These are phyloP conservation scores for Coemansia sp. DNA, from an alignment of 192 early-diverging fungal species.

Conservation along the genomic window DNA sequence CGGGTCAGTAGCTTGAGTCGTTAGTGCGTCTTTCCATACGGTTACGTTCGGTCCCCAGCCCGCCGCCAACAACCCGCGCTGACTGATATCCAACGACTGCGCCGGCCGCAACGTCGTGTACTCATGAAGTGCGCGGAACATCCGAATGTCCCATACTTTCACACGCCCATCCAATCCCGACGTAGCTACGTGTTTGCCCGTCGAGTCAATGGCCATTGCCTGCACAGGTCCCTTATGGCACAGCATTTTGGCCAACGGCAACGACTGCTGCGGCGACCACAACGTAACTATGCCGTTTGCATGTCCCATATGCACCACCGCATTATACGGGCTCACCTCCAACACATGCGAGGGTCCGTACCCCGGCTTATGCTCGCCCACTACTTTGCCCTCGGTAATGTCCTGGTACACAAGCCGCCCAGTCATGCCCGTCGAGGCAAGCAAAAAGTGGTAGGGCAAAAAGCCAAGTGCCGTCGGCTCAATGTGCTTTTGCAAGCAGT, in stretches of 20 bases:
- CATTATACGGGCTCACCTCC: constrained; percentile 88
- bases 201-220: constrained; percentile 78
- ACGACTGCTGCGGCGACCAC: constrained; percentile 83
- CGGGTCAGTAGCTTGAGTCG: constrained; percentile 67
- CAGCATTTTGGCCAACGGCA: constrained; percentile 92
- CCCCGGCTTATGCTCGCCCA: constrained; percentile 75
- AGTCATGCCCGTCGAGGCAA: constrained; percentile 77
- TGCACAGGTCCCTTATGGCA: constrained; percentile 86
- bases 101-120: constrained; percentile 81
- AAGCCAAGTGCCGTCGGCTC: constrained; percentile 86
- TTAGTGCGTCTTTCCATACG: constrained; percentile 89
- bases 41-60: constrained; percentile 76
- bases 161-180: constrained; percentile 86
- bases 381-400: constrained; percentile 83
- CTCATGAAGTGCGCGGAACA: constrained; percentile 74
- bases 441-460: constrained; percentile 89
- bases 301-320: constrained; percentile 90
- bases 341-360: constrained; percentile 80
- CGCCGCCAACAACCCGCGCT: constrained; percentile 80
- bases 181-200: constrained; percentile 85
- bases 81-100: constrained; percentile 76
- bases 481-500: constrained; percentile 79
- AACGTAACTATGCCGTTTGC: constrained; percentile 83
- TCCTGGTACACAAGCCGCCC: constrained; percentile 92
- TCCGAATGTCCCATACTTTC: constrained; percentile 92